phyloP scores from a whole-genome alignment of 2,329 filamentous ascomycete genomes.

The Diaporthe vaccinii region DNA sequence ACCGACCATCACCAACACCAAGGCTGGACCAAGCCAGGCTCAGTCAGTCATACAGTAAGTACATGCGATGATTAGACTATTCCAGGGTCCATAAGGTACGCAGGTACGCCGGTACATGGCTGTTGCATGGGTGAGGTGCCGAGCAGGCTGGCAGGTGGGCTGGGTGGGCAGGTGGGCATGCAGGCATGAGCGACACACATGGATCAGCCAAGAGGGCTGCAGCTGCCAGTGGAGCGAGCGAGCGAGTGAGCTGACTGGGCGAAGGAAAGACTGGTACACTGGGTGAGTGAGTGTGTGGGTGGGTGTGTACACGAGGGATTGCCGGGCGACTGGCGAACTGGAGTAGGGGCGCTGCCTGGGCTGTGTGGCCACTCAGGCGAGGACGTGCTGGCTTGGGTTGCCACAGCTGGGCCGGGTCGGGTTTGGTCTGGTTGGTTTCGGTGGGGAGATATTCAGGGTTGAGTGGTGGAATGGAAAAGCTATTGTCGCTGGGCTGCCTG shows the following conservation, averaged over 20 bases:
- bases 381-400: slow-evolving; percentile 19
- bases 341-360: slow-evolving; percentile 17
- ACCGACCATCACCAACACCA: slow-evolving; percentile 28
- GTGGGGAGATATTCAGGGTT: slow-evolving; percentile 29
- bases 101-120: slow-evolving; percentile 25
- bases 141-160: slow-evolving; percentile 24
- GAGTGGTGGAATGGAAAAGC: slow-evolving; percentile 24
- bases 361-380: slow-evolving; percentile 12
- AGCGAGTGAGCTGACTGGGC: slow-evolving; percentile 10
- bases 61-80: slow-evolving; percentile 9
- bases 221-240: slow-evolving; percentile 17
- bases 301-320: neutral
- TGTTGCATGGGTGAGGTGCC: slow-evolving; percentile 8
- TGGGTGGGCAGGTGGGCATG: slow-evolving; percentile 13
- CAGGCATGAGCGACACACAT: slow-evolving; percentile 13
- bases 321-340: slow-evolving; percentile 8
- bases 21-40: slow-evolving; percentile 13
- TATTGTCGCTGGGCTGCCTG: slow-evolving; percentile 19
- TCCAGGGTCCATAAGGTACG: slow-evolving; percentile 13
- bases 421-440: slow-evolving; percentile 19
- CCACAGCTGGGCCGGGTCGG: slow-evolving; percentile 16
- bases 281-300: neutral
- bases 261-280: neutral
- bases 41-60: slow-evolving; percentile 4
- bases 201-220: slow-evolving; percentile 23